Percentiles rank a stretch among this genome's conserved stretches.
Evolutionary conservation across 2,329 filamentous ascomycete species (phyloP).

Genomic region (Xylaria sp.): DNA sequence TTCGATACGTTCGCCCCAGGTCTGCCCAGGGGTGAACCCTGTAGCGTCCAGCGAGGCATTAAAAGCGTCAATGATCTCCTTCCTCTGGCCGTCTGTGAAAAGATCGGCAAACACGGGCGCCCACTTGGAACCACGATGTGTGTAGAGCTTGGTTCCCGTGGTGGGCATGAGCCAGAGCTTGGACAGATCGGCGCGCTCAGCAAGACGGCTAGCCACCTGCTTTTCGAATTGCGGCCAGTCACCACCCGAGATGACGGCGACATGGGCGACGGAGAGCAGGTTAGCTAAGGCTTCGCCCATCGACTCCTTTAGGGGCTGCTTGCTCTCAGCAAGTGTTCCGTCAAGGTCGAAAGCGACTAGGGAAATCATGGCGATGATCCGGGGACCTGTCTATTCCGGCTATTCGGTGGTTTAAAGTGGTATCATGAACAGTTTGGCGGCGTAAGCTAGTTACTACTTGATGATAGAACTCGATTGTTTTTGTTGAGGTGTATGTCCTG

Average conservation of each 20-base stretch:
- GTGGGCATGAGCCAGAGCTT: slow-evolving; percentile 56
- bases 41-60: slow-evolving; percentile 50
- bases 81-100: slow-evolving; percentile 47
- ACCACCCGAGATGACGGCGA: slow-evolving; percentile 54
- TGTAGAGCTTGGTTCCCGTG: slow-evolving; percentile 55
- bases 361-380: slow-evolving; percentile 44
- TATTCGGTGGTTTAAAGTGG: neutral
- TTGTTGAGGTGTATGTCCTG: neutral
- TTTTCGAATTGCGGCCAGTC: slow-evolving; percentile 56
- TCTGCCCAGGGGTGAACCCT: slow-evolving; percentile 45
- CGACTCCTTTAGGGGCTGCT: slow-evolving; percentile 48
- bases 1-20: slow-evolving; percentile 54
- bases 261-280: slow-evolving; percentile 52
- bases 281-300: slow-evolving; percentile 50
- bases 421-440: neutral
- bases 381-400: neutral
- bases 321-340: slow-evolving; percentile 51
- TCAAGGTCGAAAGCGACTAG: slow-evolving; percentile 53
- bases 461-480: neutral
- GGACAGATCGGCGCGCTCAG: slow-evolving; percentile 49
- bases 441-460: neutral
- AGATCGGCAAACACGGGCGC: slow-evolving; percentile 52
- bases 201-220: slow-evolving; percentile 52
- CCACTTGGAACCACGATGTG: slow-evolving; percentile 46
- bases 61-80: slow-evolving; percentile 50